Percentiles rank a stretch among this genome's conserved stretches.
phyloP scores from a whole-genome alignment of 1,284 basidiomycete species.

The Phlebopus sp. region DNA sequence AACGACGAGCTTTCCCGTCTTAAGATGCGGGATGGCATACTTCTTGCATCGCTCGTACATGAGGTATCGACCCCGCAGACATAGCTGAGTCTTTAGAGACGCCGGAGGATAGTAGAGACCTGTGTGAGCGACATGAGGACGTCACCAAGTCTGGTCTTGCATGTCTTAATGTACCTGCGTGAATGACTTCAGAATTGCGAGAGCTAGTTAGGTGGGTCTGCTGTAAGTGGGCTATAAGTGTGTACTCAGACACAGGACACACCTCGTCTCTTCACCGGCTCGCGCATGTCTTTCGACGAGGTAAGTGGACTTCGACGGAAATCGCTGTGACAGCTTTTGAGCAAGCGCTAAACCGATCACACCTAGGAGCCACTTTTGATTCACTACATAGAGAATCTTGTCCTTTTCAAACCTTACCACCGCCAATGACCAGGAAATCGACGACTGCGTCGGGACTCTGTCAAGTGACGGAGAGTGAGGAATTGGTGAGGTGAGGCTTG shows the following conservation, averaged over 20 bases:
- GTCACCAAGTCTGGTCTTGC: neutral
- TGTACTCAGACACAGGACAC: constrained; percentile 12
- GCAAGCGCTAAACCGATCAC: constrained; percentile 89
- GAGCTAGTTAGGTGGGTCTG: constrained; percentile 49
- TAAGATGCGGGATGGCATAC: constrained; percentile 67
- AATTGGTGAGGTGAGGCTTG: neutral
- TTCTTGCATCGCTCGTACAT: constrained; percentile 77
- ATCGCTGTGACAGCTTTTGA: constrained; percentile 65
- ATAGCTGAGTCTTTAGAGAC: constrained; percentile 86
- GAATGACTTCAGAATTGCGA: constrained; percentile 95
- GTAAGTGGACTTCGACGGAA: constrained; percentile 75
- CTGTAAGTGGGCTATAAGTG: neutral
- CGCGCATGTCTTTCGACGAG: constrained; percentile 78
- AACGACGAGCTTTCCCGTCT: constrained; percentile 88
- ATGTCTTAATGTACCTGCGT: constrained; percentile 63
- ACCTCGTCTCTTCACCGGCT: constrained; percentile 86
- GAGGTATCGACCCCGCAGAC: constrained; percentile 82
- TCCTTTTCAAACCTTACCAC: constrained; percentile 47
- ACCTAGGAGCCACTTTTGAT: constrained; percentile 41
- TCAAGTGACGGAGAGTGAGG: constrained; percentile 1
- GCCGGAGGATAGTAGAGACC: constrained; percentile 81
- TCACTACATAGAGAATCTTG: neutral
- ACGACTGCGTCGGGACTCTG: constrained; percentile 71
- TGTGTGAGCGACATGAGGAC: constrained; percentile 24
- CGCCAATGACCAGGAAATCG: constrained; percentile 94